A percentile compares a stretch with the other conserved stretches of the same genome.
These are phyloP conservation scores for Kluyveromyces nonfermentans DNA, from an alignment of 805 yeast genomes.

Conservation along the genomic window DNA sequence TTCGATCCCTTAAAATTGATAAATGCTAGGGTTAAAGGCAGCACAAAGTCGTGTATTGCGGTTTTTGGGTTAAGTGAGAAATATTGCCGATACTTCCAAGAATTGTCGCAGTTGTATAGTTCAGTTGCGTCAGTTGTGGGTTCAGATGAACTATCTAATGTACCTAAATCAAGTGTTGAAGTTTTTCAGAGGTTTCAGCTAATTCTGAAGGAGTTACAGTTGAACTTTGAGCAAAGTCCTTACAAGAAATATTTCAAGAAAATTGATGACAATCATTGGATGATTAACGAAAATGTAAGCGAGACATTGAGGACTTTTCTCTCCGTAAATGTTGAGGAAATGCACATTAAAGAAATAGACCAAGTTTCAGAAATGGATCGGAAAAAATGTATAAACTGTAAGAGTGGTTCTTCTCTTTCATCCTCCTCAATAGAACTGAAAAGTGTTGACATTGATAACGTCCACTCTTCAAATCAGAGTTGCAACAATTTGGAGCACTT, in stretches of 20 bases:
- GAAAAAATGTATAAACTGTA: conserved; percentile 13
- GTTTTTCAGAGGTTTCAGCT: conserved; percentile 28
- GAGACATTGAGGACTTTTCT: conserved; percentile 25
- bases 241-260: conserved; percentile 23
- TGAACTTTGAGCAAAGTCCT: conserved; percentile 25
- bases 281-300: conserved; percentile 22
- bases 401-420: conserved; percentile 18
- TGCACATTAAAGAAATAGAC: conserved; percentile 22
- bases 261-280: conserved; percentile 22
- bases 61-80: neutral
- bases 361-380: conserved; percentile 18
- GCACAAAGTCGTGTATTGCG: conserved; percentile 6
- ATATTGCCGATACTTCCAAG: conserved; percentile 14
- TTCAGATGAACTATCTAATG: conserved; percentile 23
- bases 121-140: conserved; percentile 19
- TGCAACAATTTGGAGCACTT: neutral
- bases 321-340: conserved; percentile 17
- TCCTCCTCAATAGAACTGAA: neutral
- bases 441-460: neutral
- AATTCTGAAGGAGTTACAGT: conserved; percentile 26
- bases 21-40: conserved; percentile 5
- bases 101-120: conserved; percentile 22
- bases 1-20: neutral
- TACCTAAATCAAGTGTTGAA: conserved; percentile 28
- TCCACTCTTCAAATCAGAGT: neutral